Evolutionary conservation across 768 basidiomycete species (phyloP), one percentile per base, ranked within the genome.

Genomic region (Termitomyces sp.): DNA sequence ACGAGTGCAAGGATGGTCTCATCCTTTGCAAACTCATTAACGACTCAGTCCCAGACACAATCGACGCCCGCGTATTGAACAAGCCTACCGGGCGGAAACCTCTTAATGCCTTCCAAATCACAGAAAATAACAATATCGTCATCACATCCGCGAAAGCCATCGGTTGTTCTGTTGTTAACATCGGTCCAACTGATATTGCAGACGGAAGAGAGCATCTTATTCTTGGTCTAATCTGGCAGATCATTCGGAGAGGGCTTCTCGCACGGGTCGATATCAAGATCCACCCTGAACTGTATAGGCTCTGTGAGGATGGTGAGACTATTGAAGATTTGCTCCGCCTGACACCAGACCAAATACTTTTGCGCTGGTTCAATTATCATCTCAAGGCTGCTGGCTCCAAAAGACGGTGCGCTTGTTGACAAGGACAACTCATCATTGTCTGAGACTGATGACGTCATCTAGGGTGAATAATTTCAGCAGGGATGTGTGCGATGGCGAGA

Each of bases 341-440:
- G 66, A 97, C 96, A 3, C 95, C 95, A 3, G 97, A 99, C 71
- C 97, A 98, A 73, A 96, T 99, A 63, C 75, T 99, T 22, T 72
- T 99, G n/a, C 79, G 97, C 45, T 99, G 97, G 97, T 98, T 99
- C 77, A 98, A 99, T 72, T 99, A 89, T 70, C 97, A 99, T 72
- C 78, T 99, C 62, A 98, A 97, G 70, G 90, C 92, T 9, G 97
- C 96, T 26, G 90, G 89, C 1, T 96, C 93, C 90, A 81, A 89
- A 55, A 78, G 92, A 68, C 83, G 86, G 94, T 94, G 46, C 24
- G 62, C 53, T 35, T 22, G 32, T 44, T 28, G 52, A 36, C 20
- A 35, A 45, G 26, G 22, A 13, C 3, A 28, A 26, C 13, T 20
- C 16, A 33, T 38, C 16, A 33, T 33, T 14, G 20, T 14, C 9